phyloP scores from a whole-genome alignment of 331 rosid genomes.

The Telfairia occidentalis region DNA sequence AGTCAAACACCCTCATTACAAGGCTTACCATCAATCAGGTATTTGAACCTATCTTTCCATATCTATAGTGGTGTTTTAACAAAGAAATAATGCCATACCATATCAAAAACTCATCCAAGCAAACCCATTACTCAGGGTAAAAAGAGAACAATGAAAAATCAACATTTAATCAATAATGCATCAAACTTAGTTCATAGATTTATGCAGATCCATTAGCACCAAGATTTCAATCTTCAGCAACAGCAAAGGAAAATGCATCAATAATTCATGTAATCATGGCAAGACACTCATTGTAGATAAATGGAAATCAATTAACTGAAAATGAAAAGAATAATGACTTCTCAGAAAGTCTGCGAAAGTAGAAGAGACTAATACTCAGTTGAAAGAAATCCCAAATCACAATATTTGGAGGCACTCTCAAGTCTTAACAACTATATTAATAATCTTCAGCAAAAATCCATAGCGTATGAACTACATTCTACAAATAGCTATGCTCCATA shows the following conservation, averaged over 20 bases:
- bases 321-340: background rate
- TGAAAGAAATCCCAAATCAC: background rate
- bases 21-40: background rate
- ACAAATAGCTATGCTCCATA: too few relatives aligned
- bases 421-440: background rate
- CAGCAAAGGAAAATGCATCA: background rate
- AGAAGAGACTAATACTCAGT: background rate
- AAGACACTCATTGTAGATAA: background rate
- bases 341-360: background rate
- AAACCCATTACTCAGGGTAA: background rate
- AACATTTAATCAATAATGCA: background rate
- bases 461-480: background rate
- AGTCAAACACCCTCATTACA: background rate
- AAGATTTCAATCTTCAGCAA: background rate
- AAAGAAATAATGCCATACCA: background rate
- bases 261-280: background rate
- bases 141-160: too few relatives aligned
- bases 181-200: background rate
- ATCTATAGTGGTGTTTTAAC: background rate
- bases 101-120: background rate
- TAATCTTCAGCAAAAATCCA: background rate
- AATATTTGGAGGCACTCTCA: background rate
- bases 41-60: background rate
- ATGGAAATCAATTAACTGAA: background rate
- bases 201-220: background rate